Conservation (phyloP, 768 basidiomycete species). For the Russula virescens region DNA sequence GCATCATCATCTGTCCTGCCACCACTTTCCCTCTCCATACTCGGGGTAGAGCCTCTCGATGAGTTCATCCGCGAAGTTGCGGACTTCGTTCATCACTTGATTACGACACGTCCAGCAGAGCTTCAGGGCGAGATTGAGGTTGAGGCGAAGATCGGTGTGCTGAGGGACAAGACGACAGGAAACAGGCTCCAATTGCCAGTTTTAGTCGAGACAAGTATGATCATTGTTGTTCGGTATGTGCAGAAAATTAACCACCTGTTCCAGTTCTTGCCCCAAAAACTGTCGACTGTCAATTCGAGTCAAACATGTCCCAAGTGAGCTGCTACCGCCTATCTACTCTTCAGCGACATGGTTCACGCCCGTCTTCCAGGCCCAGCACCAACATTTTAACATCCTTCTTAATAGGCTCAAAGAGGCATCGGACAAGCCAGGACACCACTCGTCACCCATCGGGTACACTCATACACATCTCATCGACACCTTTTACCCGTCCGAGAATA, state of each 20-base stretch:
- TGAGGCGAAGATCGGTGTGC: conserved; percentile 82
- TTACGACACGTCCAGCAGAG: conserved; percentile 47
- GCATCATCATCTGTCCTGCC: conserved; percentile 38
- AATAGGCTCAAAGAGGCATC: conserved; percentile 69
- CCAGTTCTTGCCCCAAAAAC: conserved; percentile 64
- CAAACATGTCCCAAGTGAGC: conserved; percentile 86
- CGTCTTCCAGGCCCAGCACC: conserved; percentile 69
- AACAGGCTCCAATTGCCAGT: conserved; percentile 65
- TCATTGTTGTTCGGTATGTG: neutral
- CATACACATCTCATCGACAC: conserved; percentile 77
- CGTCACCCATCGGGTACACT: conserved; percentile 61
- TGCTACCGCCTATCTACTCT: conserved; percentile 1
- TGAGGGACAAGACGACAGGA: conserved; percentile 53
- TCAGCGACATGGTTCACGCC: conserved; percentile 1
- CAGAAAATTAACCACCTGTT: conserved; percentile 9
- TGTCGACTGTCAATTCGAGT: conserved; percentile 72
- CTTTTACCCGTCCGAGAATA: conserved; percentile 53
- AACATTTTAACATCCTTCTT: conserved; percentile 79
- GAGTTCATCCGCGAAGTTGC: conserved; percentile 91
- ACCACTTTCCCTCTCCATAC: conserved; percentile 71
- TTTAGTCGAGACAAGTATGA: conserved; percentile 72
- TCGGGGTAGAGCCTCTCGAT: conserved; percentile 86
- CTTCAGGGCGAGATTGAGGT: conserved; percentile 65
- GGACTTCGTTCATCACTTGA: conserved; percentile 77
- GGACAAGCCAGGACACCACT: conserved; percentile 43